These are phyloP conservation scores for Rubia peregrina DNA, from an alignment of 305 asterid species.

Conservation along the genomic window DNA sequence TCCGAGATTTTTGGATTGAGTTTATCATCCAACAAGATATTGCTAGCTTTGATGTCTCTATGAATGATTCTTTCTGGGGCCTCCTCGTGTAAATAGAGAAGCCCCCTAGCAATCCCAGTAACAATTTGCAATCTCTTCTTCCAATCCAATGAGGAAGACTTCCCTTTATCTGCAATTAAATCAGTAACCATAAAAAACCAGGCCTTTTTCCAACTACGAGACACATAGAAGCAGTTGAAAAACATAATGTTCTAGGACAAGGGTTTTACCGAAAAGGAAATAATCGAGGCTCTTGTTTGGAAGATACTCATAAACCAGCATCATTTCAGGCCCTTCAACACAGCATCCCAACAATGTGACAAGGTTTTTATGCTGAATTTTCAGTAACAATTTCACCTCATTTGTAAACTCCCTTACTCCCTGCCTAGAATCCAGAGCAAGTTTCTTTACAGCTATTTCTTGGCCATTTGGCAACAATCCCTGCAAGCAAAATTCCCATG, in stretches of 20 bases:
- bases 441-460: conserved; percentile 74
- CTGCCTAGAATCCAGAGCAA: conserved; percentile 58
- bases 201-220: no score
- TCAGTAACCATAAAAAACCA: conserved; percentile 15
- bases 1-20: conserved; percentile 73
- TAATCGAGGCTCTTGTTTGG: conserved; percentile 75
- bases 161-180: conserved; percentile 42
- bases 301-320: conserved; percentile 77
- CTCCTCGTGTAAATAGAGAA: conserved; percentile 76
- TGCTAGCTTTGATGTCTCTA: conserved; percentile 81
- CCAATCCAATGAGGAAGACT: conserved; percentile 56
- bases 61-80: conserved; percentile 79
- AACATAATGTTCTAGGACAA: background rate
- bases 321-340: conserved; percentile 72
- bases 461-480: conserved; percentile 73
- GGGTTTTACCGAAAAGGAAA: conserved; percentile 56
- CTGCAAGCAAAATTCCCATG: conserved; percentile 23
- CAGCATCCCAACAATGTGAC: conserved; percentile 77
- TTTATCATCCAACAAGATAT: conserved; percentile 63
- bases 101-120: conserved; percentile 66
- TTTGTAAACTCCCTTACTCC: conserved; percentile 63
- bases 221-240: background rate
- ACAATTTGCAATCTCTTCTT: conserved; percentile 42
- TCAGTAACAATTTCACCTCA: conserved; percentile 64
- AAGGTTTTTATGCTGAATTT: conserved; percentile 70